Evolutionary conservation across 1,139 yeast genomes (phyloP).

Genomic region (Hansenula anomala): DNA sequence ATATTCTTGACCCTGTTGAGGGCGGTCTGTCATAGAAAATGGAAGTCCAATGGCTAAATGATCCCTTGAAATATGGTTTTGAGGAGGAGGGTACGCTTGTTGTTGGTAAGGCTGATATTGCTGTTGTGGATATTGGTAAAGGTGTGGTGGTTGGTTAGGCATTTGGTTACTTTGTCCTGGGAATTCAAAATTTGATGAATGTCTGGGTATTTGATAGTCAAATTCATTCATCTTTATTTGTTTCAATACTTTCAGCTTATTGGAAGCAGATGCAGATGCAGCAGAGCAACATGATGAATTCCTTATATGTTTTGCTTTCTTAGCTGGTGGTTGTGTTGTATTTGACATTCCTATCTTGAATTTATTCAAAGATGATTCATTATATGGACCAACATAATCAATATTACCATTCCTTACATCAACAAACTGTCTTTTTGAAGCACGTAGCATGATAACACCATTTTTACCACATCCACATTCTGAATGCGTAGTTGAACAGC

Average conservation of each 20-base stretch:
- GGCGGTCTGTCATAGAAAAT: too few species aligned
- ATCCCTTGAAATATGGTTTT: background rate
- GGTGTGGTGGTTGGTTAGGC: too few species aligned
- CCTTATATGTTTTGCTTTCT: constrained; percentile 5
- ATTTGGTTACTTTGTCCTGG: too few species aligned
- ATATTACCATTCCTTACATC: constrained; percentile 36
- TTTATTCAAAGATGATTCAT: constrained; percentile 11
- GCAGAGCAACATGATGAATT: constrained; percentile 8
- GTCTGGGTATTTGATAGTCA: background rate
- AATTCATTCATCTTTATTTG: constrained; percentile 15
- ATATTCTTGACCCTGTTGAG: too few species aligned
- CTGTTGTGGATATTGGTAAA: too few species aligned
- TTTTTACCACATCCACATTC: constrained; percentile 11
- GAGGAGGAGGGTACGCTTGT: too few species aligned
- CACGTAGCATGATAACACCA: constrained; percentile 36
- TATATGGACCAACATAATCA: constrained; percentile 22
- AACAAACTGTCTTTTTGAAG: constrained; percentile 44
- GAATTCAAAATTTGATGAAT: too few species aligned
- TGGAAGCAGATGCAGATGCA: background rate
- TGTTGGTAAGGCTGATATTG: too few species aligned
- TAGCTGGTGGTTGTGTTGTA: too few species aligned
- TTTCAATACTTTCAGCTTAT: constrained; percentile 9
- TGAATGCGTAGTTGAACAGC: constrained; percentile 2
- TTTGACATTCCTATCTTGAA: constrained; percentile 9
- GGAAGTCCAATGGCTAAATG: background rate